Base-by-base conservation (phyloP, 2,329 filamentous ascomycete genomes). In the Tolypocladium amazonense region DNA sequence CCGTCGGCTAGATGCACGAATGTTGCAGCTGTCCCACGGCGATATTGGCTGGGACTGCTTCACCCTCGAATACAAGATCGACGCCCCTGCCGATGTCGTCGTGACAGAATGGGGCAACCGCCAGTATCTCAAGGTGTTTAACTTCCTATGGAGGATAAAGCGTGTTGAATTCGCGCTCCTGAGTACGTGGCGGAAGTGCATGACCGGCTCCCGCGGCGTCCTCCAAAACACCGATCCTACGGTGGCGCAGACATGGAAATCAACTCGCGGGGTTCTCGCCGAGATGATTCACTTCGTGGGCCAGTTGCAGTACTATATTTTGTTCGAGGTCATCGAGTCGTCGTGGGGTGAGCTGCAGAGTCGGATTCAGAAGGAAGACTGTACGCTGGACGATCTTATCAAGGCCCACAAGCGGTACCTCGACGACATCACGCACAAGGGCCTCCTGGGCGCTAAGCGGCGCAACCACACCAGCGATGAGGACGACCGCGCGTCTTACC, bases 31-130 rank as follows among this genome's bases (percentile, higher is more conserved):
- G 7, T 95, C 89, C 11, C 92, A 97, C 67, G 94, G 94, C 57
- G 94, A 99, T 68, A 97, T 97, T 58, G 94, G 94, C 56, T 99
- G 94, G 94, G 94, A 99, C 70, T 96, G 95, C 70, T 99, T 99
- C 75, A 99, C 94, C 0, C 84, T 99, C 11, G 95, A 99, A 72
- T 99, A 99, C 77, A 97, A 97, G 72, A 94, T 99, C 66, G 92
- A 96, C 71, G 89, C 93, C 2, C 94, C 94, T 0, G 90, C 97
- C 30, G 94, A 99, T 71, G 94, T 99, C 35, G 92, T 99, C 56
- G 92, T 99, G 45, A 97, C 93, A 0, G 91, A 95, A 50, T 97
- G 92, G 85, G 92, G 92, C 54, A 93, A 90, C 65, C 89, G 93
- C 27, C 93, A 99, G 71, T 99, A 99, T 71, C 87, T 99, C 67